phyloP scores from a whole-genome alignment of 768 basidiomycete genomes.

The Multifurca ochricompacta region DNA sequence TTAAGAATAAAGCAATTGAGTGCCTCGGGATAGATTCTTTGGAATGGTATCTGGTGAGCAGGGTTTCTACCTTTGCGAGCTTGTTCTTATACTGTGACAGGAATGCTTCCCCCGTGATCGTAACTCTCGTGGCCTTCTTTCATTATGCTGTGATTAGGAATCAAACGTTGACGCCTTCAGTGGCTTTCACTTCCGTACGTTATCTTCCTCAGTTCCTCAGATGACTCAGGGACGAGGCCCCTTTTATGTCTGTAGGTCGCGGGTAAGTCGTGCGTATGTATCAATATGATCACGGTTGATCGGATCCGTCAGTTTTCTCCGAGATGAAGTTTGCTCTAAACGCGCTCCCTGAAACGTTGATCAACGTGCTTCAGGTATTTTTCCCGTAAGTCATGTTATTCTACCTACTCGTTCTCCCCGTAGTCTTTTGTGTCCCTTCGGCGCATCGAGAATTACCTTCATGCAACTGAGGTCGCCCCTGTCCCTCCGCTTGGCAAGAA shows the following conservation, averaged over 20 bases:
- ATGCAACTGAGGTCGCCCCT: slow-evolving; percentile 58
- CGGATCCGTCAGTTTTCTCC: slow-evolving; percentile 51
- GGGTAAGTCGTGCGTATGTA: slow-evolving; percentile 26
- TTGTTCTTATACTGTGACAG: slow-evolving; percentile 17
- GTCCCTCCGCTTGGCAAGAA: slow-evolving; percentile 52
- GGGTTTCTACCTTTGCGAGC: not conserved
- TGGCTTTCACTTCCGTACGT: slow-evolving; percentile 60
- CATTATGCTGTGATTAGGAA: slow-evolving; percentile 65
- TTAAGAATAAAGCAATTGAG: not conserved
- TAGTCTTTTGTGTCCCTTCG: slow-evolving; percentile 77
- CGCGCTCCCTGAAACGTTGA: slow-evolving; percentile 84
- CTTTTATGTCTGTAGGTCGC: slow-evolving; percentile 30
- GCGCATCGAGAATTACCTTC: slow-evolving; percentile 87
- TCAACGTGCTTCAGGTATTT: slow-evolving; percentile 74
- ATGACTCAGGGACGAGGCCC: not conserved
- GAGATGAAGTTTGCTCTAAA: slow-evolving; percentile 87
- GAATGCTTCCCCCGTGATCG: slow-evolving; percentile 41
- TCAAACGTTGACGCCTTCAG: slow-evolving; percentile 68
- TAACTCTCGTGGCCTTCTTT: slow-evolving; percentile 45
- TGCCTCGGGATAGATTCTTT: slow-evolving; percentile 29
- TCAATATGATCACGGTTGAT: not conserved
- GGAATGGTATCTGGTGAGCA: slow-evolving; percentile 47
- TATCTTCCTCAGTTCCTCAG: not conserved
- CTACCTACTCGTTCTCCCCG: not conserved
- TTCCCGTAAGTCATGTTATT: not conserved